phyloP scores from a whole-genome alignment of 2,329 filamentous ascomycete species.

The Pseudocercospora cruenta region DNA sequence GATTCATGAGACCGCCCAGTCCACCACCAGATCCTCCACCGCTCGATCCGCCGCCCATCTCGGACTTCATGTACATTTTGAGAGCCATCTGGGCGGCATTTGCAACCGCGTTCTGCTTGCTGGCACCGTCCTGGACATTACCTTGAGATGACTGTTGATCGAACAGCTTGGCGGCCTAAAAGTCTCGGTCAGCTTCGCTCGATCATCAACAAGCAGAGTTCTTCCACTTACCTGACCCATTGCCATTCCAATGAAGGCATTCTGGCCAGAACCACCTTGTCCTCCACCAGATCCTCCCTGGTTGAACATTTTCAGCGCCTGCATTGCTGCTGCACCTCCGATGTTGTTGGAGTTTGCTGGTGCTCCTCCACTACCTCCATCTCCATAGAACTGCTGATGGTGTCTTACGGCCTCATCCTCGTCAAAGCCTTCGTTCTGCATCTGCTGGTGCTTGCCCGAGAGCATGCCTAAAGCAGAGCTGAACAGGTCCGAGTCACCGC shows the following conservation, averaged over 20 bases:
- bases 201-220: neutral
- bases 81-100: conserved; percentile 83
- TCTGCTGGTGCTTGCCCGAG: conserved; percentile 55
- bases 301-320: conserved; percentile 77
- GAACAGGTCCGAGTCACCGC: conserved; percentile 59
- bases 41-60: conserved; percentile 53
- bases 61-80: conserved; percentile 87
- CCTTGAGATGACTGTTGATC: conserved; percentile 61
- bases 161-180: conserved; percentile 77
- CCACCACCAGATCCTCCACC: conserved; percentile 44
- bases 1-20: conserved; percentile 54
- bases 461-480: conserved; percentile 60
- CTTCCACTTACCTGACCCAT: conserved; percentile 15
- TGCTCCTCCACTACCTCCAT: conserved; percentile 49
- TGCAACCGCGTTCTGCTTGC: conserved; percentile 79
- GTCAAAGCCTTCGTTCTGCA: conserved; percentile 59
- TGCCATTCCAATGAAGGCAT: conserved; percentile 69
- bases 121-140: conserved; percentile 58
- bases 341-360: conserved; percentile 50
- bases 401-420: conserved; percentile 70
- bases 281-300: conserved; percentile 36
- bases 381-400: conserved; percentile 75
- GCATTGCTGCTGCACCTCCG: conserved; percentile 76
- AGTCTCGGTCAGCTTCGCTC: neutral
- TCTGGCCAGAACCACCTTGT: conserved; percentile 61